Conservation (phyloP, 805 yeast genomes). For the Cyberlindnera maritima region DNA sequence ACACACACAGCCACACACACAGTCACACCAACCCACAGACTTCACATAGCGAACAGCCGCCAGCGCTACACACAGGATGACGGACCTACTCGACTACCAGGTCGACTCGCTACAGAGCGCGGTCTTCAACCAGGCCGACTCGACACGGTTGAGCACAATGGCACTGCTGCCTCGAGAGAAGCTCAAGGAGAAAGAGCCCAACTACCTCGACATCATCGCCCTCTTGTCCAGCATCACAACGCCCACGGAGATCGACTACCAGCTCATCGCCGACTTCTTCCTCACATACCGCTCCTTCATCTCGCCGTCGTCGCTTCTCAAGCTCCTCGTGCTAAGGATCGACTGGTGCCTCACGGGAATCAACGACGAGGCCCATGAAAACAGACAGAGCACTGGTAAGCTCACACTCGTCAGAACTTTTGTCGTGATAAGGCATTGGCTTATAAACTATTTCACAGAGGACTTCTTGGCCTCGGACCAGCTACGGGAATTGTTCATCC, state of each 20-base stretch:
- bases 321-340: constrained; percentile 60
- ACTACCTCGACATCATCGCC: constrained; percentile 19
- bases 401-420: constrained; percentile 76
- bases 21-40: not conserved
- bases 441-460: constrained; percentile 79
- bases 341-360: constrained; percentile 62
- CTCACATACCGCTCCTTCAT: constrained; percentile 76
- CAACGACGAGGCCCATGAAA: constrained; percentile 24
- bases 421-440: constrained; percentile 86
- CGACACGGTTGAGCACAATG: constrained; percentile 9
- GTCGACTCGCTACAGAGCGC: constrained; percentile 9
- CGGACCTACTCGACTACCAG: constrained; percentile 19
- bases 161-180: not conserved
- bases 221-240: constrained; percentile 24
- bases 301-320: constrained; percentile 54
- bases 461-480: constrained; percentile 64
- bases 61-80: constrained; percentile 7
- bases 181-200: constrained; percentile 5
- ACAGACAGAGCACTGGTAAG: constrained; percentile 50
- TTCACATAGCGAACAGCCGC: not conserved
- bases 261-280: constrained; percentile 79
- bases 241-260: constrained; percentile 55
- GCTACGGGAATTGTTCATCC: constrained; percentile 43
- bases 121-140: constrained; percentile 14
- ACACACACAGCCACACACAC: no score